Evolutionary conservation across 2,329 filamentous ascomycete species (phyloP).

Genomic region (Sphaceloma murrayae): DNA sequence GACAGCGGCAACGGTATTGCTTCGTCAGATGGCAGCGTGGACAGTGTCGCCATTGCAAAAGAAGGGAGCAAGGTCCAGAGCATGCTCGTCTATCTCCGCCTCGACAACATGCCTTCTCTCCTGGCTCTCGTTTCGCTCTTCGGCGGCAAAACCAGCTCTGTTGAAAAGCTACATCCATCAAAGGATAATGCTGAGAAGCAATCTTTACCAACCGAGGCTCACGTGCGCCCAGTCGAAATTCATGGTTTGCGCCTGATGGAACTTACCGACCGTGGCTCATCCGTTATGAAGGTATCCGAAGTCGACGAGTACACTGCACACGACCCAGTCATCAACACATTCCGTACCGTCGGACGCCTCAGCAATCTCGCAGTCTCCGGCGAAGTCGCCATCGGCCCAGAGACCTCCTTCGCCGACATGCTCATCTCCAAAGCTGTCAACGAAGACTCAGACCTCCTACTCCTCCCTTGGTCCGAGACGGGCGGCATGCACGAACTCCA

Average conservation of each 20-base stretch:
- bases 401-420: conserved; percentile 68
- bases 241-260: conserved; percentile 81
- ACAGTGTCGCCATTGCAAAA: conserved; percentile 39
- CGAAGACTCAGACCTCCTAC: conserved; percentile 54
- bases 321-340: conserved; percentile 85
- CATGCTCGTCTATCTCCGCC: conserved; percentile 69
- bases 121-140: conserved; percentile 76
- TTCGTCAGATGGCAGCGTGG: conserved; percentile 25
- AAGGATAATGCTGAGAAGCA: conserved; percentile 23
- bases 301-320: conserved; percentile 54
- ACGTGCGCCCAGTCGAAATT: conserved; percentile 52
- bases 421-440: conserved; percentile 52
- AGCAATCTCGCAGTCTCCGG: conserved; percentile 76
- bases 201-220: not conserved
- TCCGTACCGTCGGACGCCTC: conserved; percentile 77
- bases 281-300: conserved; percentile 88
- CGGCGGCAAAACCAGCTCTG: conserved; percentile 42
- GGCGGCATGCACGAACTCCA: conserved; percentile 63
- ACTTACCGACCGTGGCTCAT: conserved; percentile 83
- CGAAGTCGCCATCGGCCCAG: conserved; percentile 68
- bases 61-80: conserved; percentile 47
- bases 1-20: conserved; percentile 48
- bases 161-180: conserved; percentile 32
- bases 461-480: conserved; percentile 85
- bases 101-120: conserved; percentile 74